phyloP scores from a whole-genome alignment of 2,329 filamentous ascomycete species.

The Fusarium sp. region DNA sequence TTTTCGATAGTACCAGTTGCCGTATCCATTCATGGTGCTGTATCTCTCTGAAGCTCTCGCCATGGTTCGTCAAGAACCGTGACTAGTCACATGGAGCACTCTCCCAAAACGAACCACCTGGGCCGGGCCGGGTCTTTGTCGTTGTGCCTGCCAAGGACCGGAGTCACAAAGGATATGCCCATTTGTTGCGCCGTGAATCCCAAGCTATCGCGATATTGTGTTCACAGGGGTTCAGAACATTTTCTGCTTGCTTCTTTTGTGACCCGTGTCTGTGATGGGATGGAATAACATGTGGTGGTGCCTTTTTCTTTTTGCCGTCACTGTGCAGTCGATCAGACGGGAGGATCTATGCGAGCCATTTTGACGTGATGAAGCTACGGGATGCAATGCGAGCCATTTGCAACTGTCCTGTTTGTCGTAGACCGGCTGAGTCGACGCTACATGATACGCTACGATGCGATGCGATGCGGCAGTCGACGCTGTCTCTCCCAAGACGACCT shows the following conservation, averaged over 20 bases:
- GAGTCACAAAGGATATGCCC: constrained; percentile 8
- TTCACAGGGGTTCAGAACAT: neutral
- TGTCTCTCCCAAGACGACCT: neutral
- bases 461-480: neutral
- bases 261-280: neutral
- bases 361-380: neutral
- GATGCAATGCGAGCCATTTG: constrained; percentile 5
- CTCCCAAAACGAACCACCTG: constrained; percentile 16
- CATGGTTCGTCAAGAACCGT: constrained; percentile 9
- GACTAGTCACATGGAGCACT: constrained; percentile 17
- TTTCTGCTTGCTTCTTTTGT: constrained; percentile 6
- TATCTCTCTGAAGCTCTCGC: neutral
- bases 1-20: neutral
- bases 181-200: neutral
- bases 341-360: neutral
- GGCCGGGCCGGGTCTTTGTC: constrained; percentile 2
- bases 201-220: neutral
- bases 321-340: neutral
- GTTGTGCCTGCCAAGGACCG: constrained; percentile 8
- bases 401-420: neutral
- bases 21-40: constrained; percentile 3
- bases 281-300: neutral
- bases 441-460: neutral
- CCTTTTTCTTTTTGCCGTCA: constrained; percentile 10
- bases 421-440: neutral